These are phyloP conservation scores for Cutaneotrichosporon cavernicola DNA, from an alignment of 1,284 basidiomycete genomes.

Conservation along the genomic window DNA sequence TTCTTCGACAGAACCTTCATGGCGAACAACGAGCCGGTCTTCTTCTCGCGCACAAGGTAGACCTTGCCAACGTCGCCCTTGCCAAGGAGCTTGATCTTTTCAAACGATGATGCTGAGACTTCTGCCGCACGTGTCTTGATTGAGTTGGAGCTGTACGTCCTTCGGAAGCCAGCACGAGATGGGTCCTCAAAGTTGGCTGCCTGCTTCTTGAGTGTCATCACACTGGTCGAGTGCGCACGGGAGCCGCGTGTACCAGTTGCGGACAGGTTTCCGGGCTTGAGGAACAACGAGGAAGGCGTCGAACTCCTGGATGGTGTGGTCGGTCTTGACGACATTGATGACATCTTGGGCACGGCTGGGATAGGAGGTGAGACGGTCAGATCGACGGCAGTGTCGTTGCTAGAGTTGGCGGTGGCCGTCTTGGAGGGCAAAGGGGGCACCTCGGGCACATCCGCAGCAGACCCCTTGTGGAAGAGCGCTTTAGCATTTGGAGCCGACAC, in stretches of 20 bases:
- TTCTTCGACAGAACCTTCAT: conserved; percentile 98
- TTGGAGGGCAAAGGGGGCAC: conserved; percentile 41
- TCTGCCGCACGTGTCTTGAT: conserved; percentile 92
- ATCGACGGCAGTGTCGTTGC: conserved; percentile 15
- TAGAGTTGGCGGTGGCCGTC: conserved; percentile 5
- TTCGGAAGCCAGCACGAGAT: conserved; percentile 69
- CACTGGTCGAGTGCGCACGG: conserved; percentile 31
- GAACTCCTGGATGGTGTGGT: conserved; percentile 56
- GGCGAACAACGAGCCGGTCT: conserved; percentile 84
- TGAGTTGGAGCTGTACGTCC: conserved; percentile 96
- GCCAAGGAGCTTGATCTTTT: conserved; percentile 91
- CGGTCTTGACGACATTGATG: conserved; percentile 13
- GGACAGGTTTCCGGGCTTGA: conserved; percentile 53
- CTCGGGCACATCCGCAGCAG: conserved; percentile 30
- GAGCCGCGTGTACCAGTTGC: conserved; percentile 34
- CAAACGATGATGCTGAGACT: conserved; percentile 84
- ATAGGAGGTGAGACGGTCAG: conserved; percentile 30
- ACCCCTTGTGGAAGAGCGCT: conserved; percentile 63
- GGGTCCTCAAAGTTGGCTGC: not conserved
- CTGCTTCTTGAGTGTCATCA: conserved; percentile 16
- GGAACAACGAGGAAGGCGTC: conserved; percentile 35
- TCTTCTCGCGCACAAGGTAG: conserved; percentile 93
- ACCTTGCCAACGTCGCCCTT: conserved; percentile 96
- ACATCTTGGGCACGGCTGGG: conserved; percentile 5
- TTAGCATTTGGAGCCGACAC: conserved; percentile 97